phyloP scores from a whole-genome alignment of 2,329 filamentous ascomycete genomes.

The Mollisia scopiformis region DNA sequence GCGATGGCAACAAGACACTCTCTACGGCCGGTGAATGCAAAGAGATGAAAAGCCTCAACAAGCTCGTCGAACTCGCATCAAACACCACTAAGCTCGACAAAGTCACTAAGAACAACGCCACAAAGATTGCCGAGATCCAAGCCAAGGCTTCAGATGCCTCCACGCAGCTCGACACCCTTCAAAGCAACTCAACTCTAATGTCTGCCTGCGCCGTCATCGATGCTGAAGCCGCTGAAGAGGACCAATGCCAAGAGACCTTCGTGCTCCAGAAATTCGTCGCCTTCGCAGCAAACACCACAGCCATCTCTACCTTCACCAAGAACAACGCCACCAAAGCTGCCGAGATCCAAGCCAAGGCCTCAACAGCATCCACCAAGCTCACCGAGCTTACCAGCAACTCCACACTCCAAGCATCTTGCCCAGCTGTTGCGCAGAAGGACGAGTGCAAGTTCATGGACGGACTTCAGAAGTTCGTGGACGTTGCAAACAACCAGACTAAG shows the following conservation, averaged over 20 bases:
- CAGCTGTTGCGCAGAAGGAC: conserved; percentile 30
- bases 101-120: conserved; percentile 41
- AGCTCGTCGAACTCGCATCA: conserved; percentile 37
- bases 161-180: conserved; percentile 36
- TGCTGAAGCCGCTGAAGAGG: conserved; percentile 18
- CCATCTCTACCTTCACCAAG: conserved; percentile 37
- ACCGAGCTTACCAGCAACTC: conserved; percentile 39
- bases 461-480: conserved; percentile 14
- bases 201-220: conserved; percentile 39
- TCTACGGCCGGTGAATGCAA: conserved; percentile 37
- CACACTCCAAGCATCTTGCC: conserved; percentile 40
- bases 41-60: conserved; percentile 36
- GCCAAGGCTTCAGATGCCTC: conserved; percentile 39
- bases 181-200: conserved; percentile 41
- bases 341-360: conserved; percentile 42
- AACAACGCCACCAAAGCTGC: conserved; percentile 42
- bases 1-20: conserved; percentile 33
- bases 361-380: conserved; percentile 35
- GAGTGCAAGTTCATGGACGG: conserved; percentile 14
- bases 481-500: conserved; percentile 17
- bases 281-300: conserved; percentile 42
- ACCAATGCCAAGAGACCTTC: conserved; percentile 17
- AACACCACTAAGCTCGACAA: conserved; percentile 41
- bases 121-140: conserved; percentile 41
- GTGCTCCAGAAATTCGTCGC: conserved; percentile 14